phyloP scores from a whole-genome alignment of 371 early-diverging fungal species.

The Phascolomyces articulosus region DNA sequence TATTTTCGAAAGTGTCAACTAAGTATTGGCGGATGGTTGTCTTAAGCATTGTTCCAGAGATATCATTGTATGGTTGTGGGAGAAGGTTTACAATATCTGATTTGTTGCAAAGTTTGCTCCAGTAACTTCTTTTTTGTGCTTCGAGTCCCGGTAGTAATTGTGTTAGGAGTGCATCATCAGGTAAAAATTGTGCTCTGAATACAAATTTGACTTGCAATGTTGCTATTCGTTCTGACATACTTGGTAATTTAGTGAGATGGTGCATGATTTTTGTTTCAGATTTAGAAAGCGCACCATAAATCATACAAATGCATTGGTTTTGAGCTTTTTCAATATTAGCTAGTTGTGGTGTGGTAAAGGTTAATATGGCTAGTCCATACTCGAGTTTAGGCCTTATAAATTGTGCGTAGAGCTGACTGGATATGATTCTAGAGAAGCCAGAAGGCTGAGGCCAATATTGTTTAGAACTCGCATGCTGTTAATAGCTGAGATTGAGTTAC shows the following conservation, averaged over 20 bases:
- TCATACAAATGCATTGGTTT: conserved; percentile 18
- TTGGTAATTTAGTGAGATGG: conserved; percentile 7
- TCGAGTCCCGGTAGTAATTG: not conserved
- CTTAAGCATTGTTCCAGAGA: too few species aligned
- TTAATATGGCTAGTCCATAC: conserved; percentile 10
- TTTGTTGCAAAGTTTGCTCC: too few species aligned
- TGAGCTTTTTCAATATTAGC: conserved; percentile 8
- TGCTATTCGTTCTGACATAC: not conserved
- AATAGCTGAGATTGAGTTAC: not conserved
- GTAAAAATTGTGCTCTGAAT: conserved; percentile 3
- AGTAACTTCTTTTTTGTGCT: not conserved
- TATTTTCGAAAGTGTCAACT: too few species aligned
- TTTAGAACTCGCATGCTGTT: conserved; percentile 9
- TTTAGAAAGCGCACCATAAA: conserved; percentile 14
- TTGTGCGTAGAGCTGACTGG: not conserved
- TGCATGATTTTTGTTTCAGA: conserved; percentile 19
- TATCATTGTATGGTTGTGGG: too few species aligned
- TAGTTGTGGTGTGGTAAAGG: not conserved
- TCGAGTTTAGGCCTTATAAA: conserved; percentile 10
- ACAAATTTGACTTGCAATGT: conserved; percentile 6
- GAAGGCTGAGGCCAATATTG: conserved; percentile 7
- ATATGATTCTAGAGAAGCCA: conserved; percentile 12
- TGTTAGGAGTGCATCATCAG: conserved; percentile 15
- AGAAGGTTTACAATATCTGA: too few species aligned
- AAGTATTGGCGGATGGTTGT: too few species aligned